Conservation (phyloP, 352 stramenopile species). For the Pythium diclinum region DNA sequence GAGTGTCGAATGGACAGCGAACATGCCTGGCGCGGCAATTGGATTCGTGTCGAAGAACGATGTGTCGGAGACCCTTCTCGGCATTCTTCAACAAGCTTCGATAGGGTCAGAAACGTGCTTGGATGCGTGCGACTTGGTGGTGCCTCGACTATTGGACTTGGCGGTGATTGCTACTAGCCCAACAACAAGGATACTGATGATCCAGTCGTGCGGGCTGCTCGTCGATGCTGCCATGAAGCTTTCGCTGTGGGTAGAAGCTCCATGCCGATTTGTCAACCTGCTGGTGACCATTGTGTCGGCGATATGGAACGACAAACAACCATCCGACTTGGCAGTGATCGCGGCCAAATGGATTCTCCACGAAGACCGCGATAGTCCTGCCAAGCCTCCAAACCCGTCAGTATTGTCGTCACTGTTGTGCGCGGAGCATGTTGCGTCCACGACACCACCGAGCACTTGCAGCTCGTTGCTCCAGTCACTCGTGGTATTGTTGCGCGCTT, state of each 20-base stretch:
- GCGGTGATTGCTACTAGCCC: not conserved
- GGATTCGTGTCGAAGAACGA: not conserved
- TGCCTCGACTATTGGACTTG: not conserved
- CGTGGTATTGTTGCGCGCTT: not conserved
- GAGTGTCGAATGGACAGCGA: not conserved
- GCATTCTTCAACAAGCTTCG: not conserved
- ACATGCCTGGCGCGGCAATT: not conserved
- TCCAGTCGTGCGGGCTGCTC: not conserved
- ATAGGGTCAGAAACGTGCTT: not conserved
- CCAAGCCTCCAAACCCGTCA: not conserved
- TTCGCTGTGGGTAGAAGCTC: not conserved
- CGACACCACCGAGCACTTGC: not conserved
- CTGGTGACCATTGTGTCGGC: not conserved
- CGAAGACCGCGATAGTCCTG: not conserved
- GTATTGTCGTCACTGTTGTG: not conserved
- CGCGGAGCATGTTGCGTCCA: not conserved
- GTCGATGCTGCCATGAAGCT: not conserved
- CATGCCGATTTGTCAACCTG: not conserved
- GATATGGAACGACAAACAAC: not conserved
- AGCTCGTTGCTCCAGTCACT: constrained; percentile 5
- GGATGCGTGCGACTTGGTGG: not conserved
- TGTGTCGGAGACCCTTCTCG: not conserved
- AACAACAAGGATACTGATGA: not conserved
- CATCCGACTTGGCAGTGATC: not conserved
- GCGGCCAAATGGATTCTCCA: not conserved